Percentiles rank a stretch among this genome's conserved stretches.
phyloP scores from a whole-genome alignment of 176 grass and related monocot genomes.

The Zea luxurians region DNA sequence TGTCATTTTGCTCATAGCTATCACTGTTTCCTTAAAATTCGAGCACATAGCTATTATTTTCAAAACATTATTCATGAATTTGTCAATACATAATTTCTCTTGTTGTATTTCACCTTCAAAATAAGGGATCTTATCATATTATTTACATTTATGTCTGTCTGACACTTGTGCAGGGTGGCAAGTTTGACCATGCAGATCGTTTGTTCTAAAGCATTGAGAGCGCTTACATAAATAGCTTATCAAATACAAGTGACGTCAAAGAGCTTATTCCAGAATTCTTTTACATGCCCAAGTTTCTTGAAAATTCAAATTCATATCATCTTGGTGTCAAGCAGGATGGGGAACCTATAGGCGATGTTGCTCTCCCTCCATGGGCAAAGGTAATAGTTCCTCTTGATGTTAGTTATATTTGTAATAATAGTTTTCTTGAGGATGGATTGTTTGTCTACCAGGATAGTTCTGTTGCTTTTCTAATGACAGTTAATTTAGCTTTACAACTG shows the following conservation, averaged over 20 bases:
- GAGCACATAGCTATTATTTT: too few relatives aligned
- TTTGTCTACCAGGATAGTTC: too few relatives aligned
- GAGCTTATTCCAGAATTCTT: slow-evolving; percentile 98
- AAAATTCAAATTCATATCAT: slow-evolving; percentile 91
- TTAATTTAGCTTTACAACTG: too few relatives aligned
- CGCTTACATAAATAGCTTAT: slow-evolving; percentile 79
- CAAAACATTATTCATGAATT: too few relatives aligned
- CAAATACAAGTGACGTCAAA: slow-evolving; percentile 98
- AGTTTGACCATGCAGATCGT: slow-evolving; percentile 98
- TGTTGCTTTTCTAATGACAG: too few relatives aligned
- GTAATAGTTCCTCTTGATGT: slow-evolving; percentile 41
- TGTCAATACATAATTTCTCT: too few relatives aligned
- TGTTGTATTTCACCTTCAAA: too few relatives aligned
- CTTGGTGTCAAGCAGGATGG: slow-evolving; percentile 97
- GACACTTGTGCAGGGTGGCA: slow-evolving; percentile 66
- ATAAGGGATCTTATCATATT: background rate
- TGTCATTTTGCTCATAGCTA: too few relatives aligned
- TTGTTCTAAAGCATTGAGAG: slow-evolving; percentile 92
- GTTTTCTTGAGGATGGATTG: slow-evolving; percentile 23
- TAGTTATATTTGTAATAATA: slow-evolving; percentile 7
- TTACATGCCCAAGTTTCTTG: slow-evolving; percentile 96
- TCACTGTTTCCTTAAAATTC: too few relatives aligned
- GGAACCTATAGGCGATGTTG: slow-evolving; percentile 85
- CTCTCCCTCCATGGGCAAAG: slow-evolving; percentile 92
- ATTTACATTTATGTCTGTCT: slow-evolving; percentile 15